Evolutionary conservation across 1,139 yeast genomes (phyloP).

Genomic region (Geotrichum bryndzae): DNA sequence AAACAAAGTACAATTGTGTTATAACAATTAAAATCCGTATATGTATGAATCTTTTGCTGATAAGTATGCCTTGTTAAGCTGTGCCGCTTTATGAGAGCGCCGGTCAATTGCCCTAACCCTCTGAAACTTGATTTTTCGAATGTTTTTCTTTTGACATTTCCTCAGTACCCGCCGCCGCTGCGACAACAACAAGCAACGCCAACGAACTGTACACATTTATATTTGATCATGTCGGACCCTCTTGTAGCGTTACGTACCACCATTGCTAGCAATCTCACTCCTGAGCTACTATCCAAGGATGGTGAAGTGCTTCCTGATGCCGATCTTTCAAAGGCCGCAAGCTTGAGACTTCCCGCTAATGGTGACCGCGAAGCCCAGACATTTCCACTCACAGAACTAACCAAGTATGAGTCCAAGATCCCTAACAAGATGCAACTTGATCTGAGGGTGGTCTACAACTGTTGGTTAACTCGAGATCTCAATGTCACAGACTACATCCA

Average conservation of each 20-base stretch:
- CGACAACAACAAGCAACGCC: not conserved
- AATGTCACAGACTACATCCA: slow-evolving; percentile 78
- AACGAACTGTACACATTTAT: not conserved
- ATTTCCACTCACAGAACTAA: slow-evolving; percentile 3
- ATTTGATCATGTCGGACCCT: slow-evolving; percentile 21
- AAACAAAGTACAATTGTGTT: not conserved
- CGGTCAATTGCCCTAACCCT: not conserved
- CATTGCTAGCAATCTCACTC: slow-evolving; percentile 23
- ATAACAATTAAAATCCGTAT: not conserved
- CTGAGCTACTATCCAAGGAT: slow-evolving; percentile 19
- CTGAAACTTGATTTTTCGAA: not conserved
- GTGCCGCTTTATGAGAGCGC: not conserved
- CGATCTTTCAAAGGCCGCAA: slow-evolving; percentile 16
- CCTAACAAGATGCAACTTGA: slow-evolving; percentile 6
- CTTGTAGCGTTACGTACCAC: slow-evolving; percentile 28
- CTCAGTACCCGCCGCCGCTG: not conserved
- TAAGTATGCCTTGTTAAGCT: not conserved
- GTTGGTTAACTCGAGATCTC: slow-evolving; percentile 72
- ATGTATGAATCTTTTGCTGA: not conserved
- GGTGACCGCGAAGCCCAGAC: slow-evolving; percentile 2
- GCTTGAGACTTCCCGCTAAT: slow-evolving; percentile 3
- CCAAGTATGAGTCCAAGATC: slow-evolving; percentile 12
- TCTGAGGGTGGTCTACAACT: slow-evolving; percentile 55
- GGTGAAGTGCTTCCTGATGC: slow-evolving; percentile 14
- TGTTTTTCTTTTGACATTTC: not conserved